A percentile compares a stretch with the other conserved stretches of the same genome.
Conservation (phyloP, 768 basidiomycete genomes). For the Plicaturopsis crispa region DNA sequence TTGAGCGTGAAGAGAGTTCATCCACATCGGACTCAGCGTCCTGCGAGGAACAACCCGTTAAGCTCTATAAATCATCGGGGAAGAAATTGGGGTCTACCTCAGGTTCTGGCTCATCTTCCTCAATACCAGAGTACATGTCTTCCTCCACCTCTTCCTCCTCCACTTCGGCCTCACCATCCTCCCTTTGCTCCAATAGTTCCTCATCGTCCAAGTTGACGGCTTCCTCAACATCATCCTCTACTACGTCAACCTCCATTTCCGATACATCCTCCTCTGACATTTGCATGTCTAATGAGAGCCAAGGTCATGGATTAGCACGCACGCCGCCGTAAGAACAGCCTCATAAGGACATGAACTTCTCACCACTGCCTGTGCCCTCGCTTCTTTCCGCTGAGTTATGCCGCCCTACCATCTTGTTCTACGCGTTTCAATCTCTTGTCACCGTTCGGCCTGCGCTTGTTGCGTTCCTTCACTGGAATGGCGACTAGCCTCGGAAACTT, state of each 20-base stretch:
- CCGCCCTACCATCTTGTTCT: too few species aligned
- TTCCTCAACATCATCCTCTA: conserved; percentile 31
- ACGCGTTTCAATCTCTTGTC: too few species aligned
- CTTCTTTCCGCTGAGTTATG: too few species aligned
- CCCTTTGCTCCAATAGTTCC: conserved; percentile 14
- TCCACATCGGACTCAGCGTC: conserved; percentile 6
- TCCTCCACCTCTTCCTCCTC: conserved; percentile 33
- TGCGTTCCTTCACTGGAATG: too few species aligned
- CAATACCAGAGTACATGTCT: conserved; percentile 14
- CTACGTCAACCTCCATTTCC: conserved; percentile 23
- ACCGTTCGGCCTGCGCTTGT: too few species aligned
- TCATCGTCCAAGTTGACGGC: conserved; percentile 28
- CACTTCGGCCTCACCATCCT: conserved; percentile 19
- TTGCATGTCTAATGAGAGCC: too few species aligned
- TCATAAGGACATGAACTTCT: too few species aligned
- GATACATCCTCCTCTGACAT: conserved; percentile 10
- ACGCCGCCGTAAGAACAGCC: too few species aligned
- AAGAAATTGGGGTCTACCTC: conserved; percentile 23
- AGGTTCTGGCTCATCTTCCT: conserved; percentile 19
- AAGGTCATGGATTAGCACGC: too few species aligned
- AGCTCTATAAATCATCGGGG: conserved; percentile 11
- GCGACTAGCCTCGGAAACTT: too few species aligned
- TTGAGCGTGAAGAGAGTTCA: conserved; percentile 15
- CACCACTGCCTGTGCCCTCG: too few species aligned
- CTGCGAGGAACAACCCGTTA: conserved; percentile 6